Evolutionary conservation across 805 yeast species (phyloP), one percentile per base, ranked within the genome.

Genomic region (Candida palmyrensis): DNA sequence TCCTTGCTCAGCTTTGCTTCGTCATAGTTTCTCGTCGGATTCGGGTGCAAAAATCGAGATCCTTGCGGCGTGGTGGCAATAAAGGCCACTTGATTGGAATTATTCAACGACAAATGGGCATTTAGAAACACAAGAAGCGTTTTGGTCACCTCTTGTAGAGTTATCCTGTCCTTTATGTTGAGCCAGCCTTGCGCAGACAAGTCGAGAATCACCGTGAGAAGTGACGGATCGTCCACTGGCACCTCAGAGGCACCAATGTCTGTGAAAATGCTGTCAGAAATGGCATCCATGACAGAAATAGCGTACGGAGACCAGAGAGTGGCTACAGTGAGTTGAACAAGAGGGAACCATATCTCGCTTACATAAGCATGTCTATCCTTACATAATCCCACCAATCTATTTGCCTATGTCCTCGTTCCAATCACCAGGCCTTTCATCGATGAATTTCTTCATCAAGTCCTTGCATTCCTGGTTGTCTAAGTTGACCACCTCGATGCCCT

Each of bases 391-490:
- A n/a, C n/a, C 24, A 10, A 28, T 29, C 14, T 43, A 55, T 42
- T 52, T 66, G 10, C 92, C 94, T 46, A 84, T 84, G 51, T 84
- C 94, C 59, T 84, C 94, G 51, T 66, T 66, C 94, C 94, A 84
- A 39, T 77, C 83, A 33, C 68, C 66, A n/a, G 90, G 90, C 40
- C 78, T 73, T 48, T 83, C 88, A 36, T 64, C 61, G 43, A 90
- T 90, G 54, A 89, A 90, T 43, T 76, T 71, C 34, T 68, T 66
- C 95, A 92, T 84, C 41, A 92, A 54, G 11, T 70, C 68, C 52
- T 77, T 77, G 52, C 92, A 84, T 43, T 74, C 73, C 11, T 62
- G 62, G 48, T 73, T 75, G 26, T 82, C 58, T 46, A 76, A 40
- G 49, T 81, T 75, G 33, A 79, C 65, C n/a, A 82, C 73, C 49